Base-by-base conservation (phyloP, 306 rosid genomes). In the Alnus rubra region DNA sequence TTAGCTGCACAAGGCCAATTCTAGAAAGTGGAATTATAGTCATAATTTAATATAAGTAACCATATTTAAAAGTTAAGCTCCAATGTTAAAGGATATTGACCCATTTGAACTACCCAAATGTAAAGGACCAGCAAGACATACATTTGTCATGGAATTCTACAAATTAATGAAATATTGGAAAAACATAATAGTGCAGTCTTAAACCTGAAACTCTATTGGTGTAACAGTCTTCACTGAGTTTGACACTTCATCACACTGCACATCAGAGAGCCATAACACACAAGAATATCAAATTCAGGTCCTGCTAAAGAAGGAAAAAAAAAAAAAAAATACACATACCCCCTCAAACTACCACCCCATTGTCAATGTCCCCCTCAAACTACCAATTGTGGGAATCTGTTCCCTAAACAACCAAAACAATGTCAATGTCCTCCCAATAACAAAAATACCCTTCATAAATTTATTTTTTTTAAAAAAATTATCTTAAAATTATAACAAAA, bases 171-270 rank as follows among this genome's bases (percentile, higher is more conserved):
- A 74, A 82, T 58, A 62, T 51, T 18, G 58, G 60, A 18, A 42
- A 71, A 28, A 35, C n/a, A 39, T 53, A 5, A 12, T 30, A 58
- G 33, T 9, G 42, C 58, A 59, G 68, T 53, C 69, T 35, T 7
- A 73, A 80, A 90, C 95, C 95, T 90, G 77, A 79, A 90, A 90
- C 77, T 83, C 83, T 37, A 85, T 79, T 52, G 95, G 92, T 7
- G 83, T 90, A 23, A 56, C 15, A 14, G 92, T 90, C 85, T 69
- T 90, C 86, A 88, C 88, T 35, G 67, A 16, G 71, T 53, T 74
- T 19, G 80, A 65, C 64, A 76, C 52, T 78, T 90, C 92, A 53
- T 90, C 92, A 71, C 84, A 80, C 92, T 88, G 90, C 87, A 72
- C 18, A 82, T 6, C 51, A 52, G 74, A 31, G 74, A 31, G 63